phyloP scores from a whole-genome alignment of 129 eudicot genomes.

The Saussurea involucrata region DNA sequence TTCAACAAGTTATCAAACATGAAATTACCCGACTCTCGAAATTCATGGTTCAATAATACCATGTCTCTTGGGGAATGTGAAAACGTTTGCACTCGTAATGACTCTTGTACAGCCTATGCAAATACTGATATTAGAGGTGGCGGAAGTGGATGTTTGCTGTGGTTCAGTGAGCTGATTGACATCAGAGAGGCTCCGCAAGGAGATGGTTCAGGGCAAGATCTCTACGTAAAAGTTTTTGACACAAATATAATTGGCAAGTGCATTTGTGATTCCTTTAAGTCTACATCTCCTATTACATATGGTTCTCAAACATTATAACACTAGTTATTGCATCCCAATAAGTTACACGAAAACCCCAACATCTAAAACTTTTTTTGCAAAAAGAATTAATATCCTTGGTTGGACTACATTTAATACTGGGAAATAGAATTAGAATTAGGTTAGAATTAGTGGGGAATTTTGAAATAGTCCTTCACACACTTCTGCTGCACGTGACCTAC shows the following conservation, averaged over 20 bases:
- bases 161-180: slow-evolving; percentile 33
- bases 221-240: slow-evolving; percentile 28
- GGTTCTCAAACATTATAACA: not conserved
- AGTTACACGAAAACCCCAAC: too few species aligned
- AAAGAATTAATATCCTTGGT: too few species aligned
- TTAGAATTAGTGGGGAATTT: too few species aligned
- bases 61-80: slow-evolving; percentile 28
- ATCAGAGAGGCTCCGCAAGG: not conserved
- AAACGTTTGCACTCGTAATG: slow-evolving; percentile 5
- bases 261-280: not conserved
- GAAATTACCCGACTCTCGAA: slow-evolving; percentile 34
- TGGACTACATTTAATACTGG: too few species aligned
- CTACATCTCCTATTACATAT: not conserved
- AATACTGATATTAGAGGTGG: slow-evolving; percentile 21
- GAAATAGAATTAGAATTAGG: too few species aligned
- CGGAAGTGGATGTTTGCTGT: slow-evolving; percentile 33
- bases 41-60: slow-evolving; percentile 16
- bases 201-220: slow-evolving; percentile 33
- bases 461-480: not conserved
- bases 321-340: too few species aligned
- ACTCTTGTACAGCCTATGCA: slow-evolving; percentile 40
- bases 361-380: too few species aligned
- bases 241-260: slow-evolving; percentile 15
- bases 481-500: not conserved
- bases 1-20: slow-evolving; percentile 15